A percentile compares a stretch with the other conserved stretches of the same genome.
Evolutionary conservation across 306 rosid species (phyloP).

Genomic region (Quercus rubra): DNA sequence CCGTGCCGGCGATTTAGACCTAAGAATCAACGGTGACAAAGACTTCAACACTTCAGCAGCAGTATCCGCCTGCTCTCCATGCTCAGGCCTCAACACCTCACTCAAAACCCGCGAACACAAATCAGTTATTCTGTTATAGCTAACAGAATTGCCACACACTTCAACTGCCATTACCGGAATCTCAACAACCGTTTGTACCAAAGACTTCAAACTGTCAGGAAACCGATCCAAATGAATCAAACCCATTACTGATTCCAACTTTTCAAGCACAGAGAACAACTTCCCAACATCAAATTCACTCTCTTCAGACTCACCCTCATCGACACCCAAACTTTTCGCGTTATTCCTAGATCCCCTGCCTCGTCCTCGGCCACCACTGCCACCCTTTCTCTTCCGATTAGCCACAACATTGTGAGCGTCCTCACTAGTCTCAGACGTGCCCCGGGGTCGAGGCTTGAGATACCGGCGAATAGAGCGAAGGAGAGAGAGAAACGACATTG

Average conservation of each 20-base stretch:
- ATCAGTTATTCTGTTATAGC: conserved; percentile 30
- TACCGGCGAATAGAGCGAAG: conserved; percentile 77
- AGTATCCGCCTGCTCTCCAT: conserved; percentile 49
- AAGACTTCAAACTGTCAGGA: conserved; percentile 70
- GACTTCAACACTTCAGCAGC: conserved; percentile 77
- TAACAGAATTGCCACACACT: conserved; percentile 32
- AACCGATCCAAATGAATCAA: conserved; percentile 79
- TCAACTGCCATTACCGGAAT: conserved; percentile 48
- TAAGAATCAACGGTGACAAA: conserved; percentile 45
- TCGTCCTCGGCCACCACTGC: conserved; percentile 9
- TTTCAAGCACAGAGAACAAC: conserved; percentile 55
- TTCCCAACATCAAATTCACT: conserved; percentile 35
- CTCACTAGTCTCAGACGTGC: neutral
- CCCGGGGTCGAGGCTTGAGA: conserved; percentile 38
- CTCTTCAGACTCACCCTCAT: conserved; percentile 8
- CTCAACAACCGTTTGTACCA: conserved; percentile 60
- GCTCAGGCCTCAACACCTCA: conserved; percentile 57
- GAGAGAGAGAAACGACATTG: conserved; percentile 76
- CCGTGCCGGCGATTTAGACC: conserved; percentile 59
- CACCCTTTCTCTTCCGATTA: conserved; percentile 38
- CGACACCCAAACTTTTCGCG: neutral
- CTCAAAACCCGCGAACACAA: conserved; percentile 53
- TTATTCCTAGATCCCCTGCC: conserved; percentile 25
- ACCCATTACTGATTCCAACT: conserved; percentile 46
- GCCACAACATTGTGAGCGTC: conserved; percentile 15